These are phyloP conservation scores for Saccharomycopsis fermentans DNA, from an alignment of 805 yeast species.

Conservation along the genomic window DNA sequence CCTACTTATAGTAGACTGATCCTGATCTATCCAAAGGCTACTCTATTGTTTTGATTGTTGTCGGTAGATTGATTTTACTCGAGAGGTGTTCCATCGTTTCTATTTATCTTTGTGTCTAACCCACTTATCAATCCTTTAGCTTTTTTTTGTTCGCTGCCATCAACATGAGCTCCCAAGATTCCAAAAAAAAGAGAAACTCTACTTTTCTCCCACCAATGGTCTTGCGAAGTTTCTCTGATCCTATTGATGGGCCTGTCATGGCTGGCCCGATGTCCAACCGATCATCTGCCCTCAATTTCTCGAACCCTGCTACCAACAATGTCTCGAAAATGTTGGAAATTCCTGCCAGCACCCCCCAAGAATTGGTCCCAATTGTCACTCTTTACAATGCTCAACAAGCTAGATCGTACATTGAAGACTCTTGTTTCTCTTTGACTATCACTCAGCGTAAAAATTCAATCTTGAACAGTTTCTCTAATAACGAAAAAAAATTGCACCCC, in stretches of 20 bases:
- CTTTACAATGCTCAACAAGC: conserved; percentile 60
- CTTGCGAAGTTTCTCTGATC: not conserved
- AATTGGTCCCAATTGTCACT: conserved; percentile 62
- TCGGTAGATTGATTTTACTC: too few relatives aligned
- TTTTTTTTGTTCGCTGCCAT: too few relatives aligned
- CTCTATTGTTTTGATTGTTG: too few relatives aligned
- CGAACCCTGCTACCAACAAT: not conserved
- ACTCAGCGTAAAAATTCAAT: not conserved
- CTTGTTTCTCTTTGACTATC: conserved; percentile 22
- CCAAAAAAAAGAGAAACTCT: not conserved
- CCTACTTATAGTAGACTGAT: too few relatives aligned
- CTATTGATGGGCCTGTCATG: not conserved
- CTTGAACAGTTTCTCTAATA: not conserved
- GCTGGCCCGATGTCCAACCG: not conserved
- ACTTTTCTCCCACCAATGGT: not conserved
- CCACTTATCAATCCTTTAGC: too few relatives aligned
- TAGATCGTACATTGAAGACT: conserved; percentile 51
- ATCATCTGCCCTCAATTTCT: not conserved
- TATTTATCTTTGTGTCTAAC: too few relatives aligned
- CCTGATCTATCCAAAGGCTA: too few relatives aligned
- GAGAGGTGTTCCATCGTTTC: too few relatives aligned
- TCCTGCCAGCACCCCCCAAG: conserved; percentile 37
- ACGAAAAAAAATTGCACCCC: not conserved
- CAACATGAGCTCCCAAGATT: not conserved
- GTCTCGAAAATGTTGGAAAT: conserved; percentile 12